These are phyloP conservation scores for Mycosphaerella sp. DNA, from an alignment of 2,329 filamentous ascomycete genomes.

Conservation along the genomic window DNA sequence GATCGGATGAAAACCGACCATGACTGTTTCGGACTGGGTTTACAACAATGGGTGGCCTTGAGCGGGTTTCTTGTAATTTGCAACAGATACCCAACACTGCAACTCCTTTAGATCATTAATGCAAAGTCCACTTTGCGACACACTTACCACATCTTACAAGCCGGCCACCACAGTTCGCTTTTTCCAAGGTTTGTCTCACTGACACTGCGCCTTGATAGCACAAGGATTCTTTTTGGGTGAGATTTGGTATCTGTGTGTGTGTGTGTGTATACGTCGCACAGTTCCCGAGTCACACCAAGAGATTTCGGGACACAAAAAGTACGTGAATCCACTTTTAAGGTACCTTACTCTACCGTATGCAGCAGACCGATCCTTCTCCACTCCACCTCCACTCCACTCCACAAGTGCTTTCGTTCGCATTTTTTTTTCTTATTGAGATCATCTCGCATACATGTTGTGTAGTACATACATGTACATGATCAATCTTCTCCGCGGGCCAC, in stretches of 20 bases:
- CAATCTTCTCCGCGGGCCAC: no score
- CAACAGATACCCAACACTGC: conserved; percentile 14
- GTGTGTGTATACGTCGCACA: not conserved
- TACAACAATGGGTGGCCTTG: not conserved
- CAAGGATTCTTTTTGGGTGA: not conserved
- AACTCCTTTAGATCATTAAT: not conserved
- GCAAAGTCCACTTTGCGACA: not conserved
- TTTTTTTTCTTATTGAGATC: no score
- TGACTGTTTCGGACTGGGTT: not conserved
- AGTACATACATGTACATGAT: no score
- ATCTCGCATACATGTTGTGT: not conserved
- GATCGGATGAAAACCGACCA: not conserved
- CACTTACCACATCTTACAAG: not conserved
- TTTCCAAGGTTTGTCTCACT: not conserved
- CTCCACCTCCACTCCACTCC: no score
- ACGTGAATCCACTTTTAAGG: no score
- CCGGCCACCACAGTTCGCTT: no score
- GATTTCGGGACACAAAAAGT: not conserved
- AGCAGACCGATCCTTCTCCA: no score
- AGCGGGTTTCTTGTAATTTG: conserved; percentile 13
- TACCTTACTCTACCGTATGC: no score
- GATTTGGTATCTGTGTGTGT: not conserved
- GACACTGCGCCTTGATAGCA: not conserved
- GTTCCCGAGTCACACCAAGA: conserved; percentile 10
- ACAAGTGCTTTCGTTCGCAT: no score